Evolutionary conservation across 306 rosid species (phyloP).

Genomic region (Oxytropis ochrocephala): DNA sequence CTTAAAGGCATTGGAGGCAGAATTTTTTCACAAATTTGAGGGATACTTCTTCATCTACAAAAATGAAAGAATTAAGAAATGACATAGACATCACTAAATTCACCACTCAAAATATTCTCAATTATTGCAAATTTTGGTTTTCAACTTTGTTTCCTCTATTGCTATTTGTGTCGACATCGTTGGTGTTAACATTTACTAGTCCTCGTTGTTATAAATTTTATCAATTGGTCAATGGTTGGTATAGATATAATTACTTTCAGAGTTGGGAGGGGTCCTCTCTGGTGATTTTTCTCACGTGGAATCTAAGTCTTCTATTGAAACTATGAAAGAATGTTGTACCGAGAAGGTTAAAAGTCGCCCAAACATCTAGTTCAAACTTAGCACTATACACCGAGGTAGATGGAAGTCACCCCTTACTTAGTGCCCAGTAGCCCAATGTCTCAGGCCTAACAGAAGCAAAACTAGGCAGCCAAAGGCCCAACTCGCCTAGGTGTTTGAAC

Average conservation of each 20-base stretch:
- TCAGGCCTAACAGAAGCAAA: too few species aligned
- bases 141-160: background rate
- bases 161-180: background rate
- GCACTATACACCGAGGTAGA: too few species aligned
- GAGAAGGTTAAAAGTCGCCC: too few species aligned
- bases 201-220: background rate
- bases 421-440: too few species aligned
- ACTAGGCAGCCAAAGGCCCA: too few species aligned
- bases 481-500: too few species aligned
- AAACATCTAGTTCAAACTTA: too few species aligned
- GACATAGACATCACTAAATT: conserved; percentile 17
- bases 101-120: background rate
- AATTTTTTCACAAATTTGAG: conserved; percentile 31
- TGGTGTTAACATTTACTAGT: background rate
- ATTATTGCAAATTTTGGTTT: background rate
- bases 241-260: background rate
- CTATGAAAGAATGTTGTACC: too few species aligned
- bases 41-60: background rate
- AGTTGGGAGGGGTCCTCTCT: too few species aligned
- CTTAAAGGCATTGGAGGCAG: conserved; percentile 26
- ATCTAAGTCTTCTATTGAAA: too few species aligned
- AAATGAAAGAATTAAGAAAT: conserved; percentile 11
- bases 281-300: too few species aligned
- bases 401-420: too few species aligned
- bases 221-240: background rate